Base-by-base conservation (phyloP, 2,329 filamentous ascomycete species). In the Aureobasidium pullulans region DNA sequence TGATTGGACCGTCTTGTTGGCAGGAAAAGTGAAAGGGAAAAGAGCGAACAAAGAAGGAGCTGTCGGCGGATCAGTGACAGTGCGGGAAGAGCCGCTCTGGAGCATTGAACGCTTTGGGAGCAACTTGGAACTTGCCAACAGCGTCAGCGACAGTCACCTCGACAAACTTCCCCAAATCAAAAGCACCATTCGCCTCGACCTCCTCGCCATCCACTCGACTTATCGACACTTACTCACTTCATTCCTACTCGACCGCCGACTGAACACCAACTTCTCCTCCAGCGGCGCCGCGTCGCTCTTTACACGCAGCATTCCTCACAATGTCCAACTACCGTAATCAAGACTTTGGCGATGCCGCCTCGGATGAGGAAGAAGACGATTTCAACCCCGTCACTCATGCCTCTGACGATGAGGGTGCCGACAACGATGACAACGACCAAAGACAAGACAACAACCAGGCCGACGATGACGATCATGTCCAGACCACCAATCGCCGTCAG, bases 361-460 rank as follows among this genome's bases (percentile, higher is more conserved):
- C 79, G 57, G 81, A 82, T 50, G 87, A 89, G 59, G 87, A 88
- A 46, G 87, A 88, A 46, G 89, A 94, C 53, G 88, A 93, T 72
- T 96, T 96, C 81, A 96, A 96, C 72, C 92, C 91, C 53, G 84
- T 81, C 50, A 86, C 87, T 62, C 84, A 90, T 61, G 69, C 84
- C 36, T 94, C 89, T 3, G 89, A 93, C 65, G 85, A 84, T 52
- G 88, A 90, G 62, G 81, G 56, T 36, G 70, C 70, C 19, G 75
- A 76, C 37, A 63, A 64, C 52, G 64, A 68, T 62, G 60, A 56
- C 58, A 31, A 34, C 60, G 61, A 66, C 67, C n/a, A 66, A 68
- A 6, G 68, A 58, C 64, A 62, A 46, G 68, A 73, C 57, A 70
- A 75, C 3, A 70, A 75, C 2, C 72, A 72, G 3, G 71, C 71